A percentile compares a stretch with the other conserved stretches of the same genome.
Evolutionary conservation across 23 red algal species (phyloP).

Genomic region (Gracilaria domingensis): DNA sequence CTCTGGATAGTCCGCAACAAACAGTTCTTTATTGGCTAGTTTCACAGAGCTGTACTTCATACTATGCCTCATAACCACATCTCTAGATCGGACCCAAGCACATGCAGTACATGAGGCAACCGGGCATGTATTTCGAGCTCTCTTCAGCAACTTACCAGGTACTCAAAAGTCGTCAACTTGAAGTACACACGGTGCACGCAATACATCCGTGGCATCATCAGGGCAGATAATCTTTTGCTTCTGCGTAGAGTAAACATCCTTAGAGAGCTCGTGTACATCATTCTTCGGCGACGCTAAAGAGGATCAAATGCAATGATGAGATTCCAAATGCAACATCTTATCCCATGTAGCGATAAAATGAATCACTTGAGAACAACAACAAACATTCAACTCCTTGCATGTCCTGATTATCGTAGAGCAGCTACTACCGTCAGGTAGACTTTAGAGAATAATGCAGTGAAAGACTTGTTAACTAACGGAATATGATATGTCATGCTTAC

Average conservation of each 20-base stretch:
- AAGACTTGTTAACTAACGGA: neutral
- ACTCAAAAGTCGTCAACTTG: constrained; percentile 36
- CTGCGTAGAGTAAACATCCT: constrained; percentile 42
- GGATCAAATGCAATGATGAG: neutral
- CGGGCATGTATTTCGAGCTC: constrained; percentile 9
- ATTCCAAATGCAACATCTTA: neutral
- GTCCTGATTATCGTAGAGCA: neutral
- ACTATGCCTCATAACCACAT: too few species aligned
- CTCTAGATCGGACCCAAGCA: too few species aligned
- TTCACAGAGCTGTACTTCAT: too few species aligned
- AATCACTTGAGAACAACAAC: neutral
- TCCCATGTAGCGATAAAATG: neutral
- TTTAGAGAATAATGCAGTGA: neutral
- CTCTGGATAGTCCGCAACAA: too few species aligned
- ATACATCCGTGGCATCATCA: constrained; percentile 36
- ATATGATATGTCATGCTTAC: neutral
- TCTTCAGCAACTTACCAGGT: constrained; percentile 53
- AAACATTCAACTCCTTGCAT: neutral
- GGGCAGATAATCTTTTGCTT: constrained; percentile 21
- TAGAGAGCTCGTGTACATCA: neutral
- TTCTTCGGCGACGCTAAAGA: neutral
- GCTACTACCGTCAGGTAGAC: neutral
- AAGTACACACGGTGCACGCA: constrained; percentile 32
- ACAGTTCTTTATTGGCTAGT: too few species aligned
- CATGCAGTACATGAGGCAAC: neutral